phyloP scores from a whole-genome alignment of 352 stramenopile genomes.

The Aphanomyces invadans region DNA sequence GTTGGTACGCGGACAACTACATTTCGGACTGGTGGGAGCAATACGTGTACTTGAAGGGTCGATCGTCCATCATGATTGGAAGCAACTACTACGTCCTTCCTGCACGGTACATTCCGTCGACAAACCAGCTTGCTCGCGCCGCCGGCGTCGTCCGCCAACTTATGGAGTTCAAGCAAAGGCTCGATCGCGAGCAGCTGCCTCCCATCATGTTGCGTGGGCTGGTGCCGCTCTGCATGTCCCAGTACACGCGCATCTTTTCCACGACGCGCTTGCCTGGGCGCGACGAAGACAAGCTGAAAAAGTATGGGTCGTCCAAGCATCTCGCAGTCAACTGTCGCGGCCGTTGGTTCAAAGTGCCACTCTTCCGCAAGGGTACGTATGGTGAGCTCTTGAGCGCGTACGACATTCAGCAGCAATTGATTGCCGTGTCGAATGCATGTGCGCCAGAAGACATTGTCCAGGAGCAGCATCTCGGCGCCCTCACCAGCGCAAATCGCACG shows the following conservation, averaged over 20 bases:
- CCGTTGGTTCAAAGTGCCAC: slow-evolving; percentile 83
- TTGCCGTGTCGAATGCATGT: slow-evolving; percentile 48
- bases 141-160: slow-evolving; percentile 69
- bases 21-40: slow-evolving; percentile 88
- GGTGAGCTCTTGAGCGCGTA: slow-evolving; percentile 63
- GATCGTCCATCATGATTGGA: slow-evolving; percentile 87
- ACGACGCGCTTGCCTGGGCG: slow-evolving; percentile 83
- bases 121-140: slow-evolving; percentile 53
- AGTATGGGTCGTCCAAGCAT: slow-evolving; percentile 77
- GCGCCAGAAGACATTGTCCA: slow-evolving; percentile 38
- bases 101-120: slow-evolving; percentile 55
- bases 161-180: slow-evolving; percentile 78
- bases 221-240: slow-evolving; percentile 85
- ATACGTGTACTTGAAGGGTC: slow-evolving; percentile 84
- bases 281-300: slow-evolving; percentile 74
- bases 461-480: slow-evolving; percentile 39
- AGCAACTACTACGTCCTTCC: slow-evolving; percentile 89
- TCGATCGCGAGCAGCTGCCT: slow-evolving; percentile 75
- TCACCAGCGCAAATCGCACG: slow-evolving; percentile 78
- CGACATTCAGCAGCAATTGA: slow-evolving; percentile 74
- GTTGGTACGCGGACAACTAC: slow-evolving; percentile 85
- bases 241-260: slow-evolving; percentile 86
- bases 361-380: slow-evolving; percentile 73
- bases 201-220: slow-evolving; percentile 78
- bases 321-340: slow-evolving; percentile 80